These are phyloP conservation scores for Quercus alba DNA, from an alignment of 306 rosid species.

Conservation along the genomic window DNA sequence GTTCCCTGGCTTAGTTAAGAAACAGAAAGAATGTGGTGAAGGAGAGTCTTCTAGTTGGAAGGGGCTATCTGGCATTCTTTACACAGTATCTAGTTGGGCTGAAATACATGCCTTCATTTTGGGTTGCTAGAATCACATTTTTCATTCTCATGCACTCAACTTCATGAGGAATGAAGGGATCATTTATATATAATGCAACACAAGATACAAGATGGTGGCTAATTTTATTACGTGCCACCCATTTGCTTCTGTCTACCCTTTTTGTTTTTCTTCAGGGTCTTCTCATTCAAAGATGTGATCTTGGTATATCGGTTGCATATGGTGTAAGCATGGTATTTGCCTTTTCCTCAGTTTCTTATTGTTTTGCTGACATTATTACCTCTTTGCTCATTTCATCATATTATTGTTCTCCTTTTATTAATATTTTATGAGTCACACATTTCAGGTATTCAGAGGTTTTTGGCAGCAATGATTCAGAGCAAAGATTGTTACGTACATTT, in stretches of 20 bases:
- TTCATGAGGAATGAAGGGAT: conserved; percentile 39
- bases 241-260: conserved; percentile 47
- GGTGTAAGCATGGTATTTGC: conserved; percentile 49
- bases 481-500: conserved; percentile 45
- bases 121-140: conserved; percentile 68
- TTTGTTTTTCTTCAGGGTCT: conserved; percentile 43
- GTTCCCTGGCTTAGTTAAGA: conserved; percentile 68
- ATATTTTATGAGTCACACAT: neutral
- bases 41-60: conserved; percentile 65
- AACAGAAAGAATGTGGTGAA: conserved; percentile 58
- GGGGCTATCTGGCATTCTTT: conserved; percentile 77
- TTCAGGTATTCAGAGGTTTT: conserved; percentile 45
- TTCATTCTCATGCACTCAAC: conserved; percentile 35
- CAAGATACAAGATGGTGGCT: conserved; percentile 63
- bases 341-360: conserved; percentile 20
- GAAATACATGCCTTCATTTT: conserved; percentile 95
- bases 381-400: conserved; percentile 18
- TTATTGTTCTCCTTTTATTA: neutral
- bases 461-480: conserved; percentile 38
- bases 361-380: neutral
- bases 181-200: conserved; percentile 48
- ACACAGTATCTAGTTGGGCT: conserved; percentile 88
- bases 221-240: conserved; percentile 66
- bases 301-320: conserved; percentile 32
- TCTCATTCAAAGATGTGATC: conserved; percentile 43